Conservation (phyloP, 352 stramenopile genomes). For the Phytophthora multivora region DNA sequence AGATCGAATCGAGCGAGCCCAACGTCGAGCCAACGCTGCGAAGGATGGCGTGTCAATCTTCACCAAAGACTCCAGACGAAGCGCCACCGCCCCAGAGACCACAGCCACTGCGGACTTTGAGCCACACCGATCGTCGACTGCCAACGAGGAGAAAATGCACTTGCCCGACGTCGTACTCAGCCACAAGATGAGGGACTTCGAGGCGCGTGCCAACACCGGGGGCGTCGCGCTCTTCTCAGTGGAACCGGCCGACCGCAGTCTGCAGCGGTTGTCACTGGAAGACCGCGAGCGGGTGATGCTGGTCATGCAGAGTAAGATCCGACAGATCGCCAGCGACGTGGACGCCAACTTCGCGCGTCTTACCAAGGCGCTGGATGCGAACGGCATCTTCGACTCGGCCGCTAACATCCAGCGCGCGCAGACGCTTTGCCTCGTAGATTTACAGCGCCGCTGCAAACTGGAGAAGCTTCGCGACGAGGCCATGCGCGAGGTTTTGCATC, state of each 20-base stretch:
- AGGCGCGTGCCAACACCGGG: conserved; percentile 58
- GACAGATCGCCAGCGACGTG: conserved; percentile 56
- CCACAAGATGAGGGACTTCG: conserved; percentile 85
- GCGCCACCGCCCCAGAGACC: conserved; percentile 8
- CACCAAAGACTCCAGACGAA: conserved; percentile 31
- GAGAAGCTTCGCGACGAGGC: conserved; percentile 68
- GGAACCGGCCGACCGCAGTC: conserved; percentile 57
- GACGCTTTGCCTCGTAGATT: conserved; percentile 68
- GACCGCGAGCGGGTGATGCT: conserved; percentile 80
- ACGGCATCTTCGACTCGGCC: conserved; percentile 67
- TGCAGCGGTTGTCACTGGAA: conserved; percentile 63
- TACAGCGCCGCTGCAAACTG: conserved; percentile 67
- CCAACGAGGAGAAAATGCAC: conserved; percentile 45
- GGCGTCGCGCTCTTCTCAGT: conserved; percentile 45
- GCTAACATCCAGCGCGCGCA: conserved; percentile 70
- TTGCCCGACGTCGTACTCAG: conserved; percentile 71
- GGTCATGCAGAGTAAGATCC: conserved; percentile 73
- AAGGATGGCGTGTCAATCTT: conserved; percentile 81
- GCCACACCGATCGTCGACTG: conserved; percentile 12
- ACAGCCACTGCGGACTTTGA: conserved; percentile 6
- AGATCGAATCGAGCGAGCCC: conserved; percentile 62
- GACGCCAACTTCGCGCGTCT: conserved; percentile 60
- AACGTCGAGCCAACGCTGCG: conserved; percentile 62
- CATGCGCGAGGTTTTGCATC: conserved; percentile 53
- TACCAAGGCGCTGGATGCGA: conserved; percentile 56